Base-by-base conservation (phyloP, 2,329 filamentous ascomycete genomes). In the Hypocrella siamensis region DNA sequence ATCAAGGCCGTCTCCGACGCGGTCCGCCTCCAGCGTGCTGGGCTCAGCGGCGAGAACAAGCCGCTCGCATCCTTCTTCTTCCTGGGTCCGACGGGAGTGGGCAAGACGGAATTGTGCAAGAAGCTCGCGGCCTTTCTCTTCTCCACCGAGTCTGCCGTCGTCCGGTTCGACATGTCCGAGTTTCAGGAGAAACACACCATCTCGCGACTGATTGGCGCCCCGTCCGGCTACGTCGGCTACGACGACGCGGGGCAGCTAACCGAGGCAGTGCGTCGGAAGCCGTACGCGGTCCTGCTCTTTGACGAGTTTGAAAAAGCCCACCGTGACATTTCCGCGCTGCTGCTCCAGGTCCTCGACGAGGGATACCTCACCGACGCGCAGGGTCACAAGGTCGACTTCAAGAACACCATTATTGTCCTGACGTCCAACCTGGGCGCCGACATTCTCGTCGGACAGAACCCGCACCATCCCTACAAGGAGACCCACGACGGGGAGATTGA, bases 301-400 rank as follows among this genome's bases (percentile, higher is more conserved):
- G 90, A 98, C 51, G 90, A 96, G 51, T 96, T 94, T 44, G 90
- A 98, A 51, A 96, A 98, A 52, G 90, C 88, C 0, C 90, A 96
- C 50, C 78, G 83, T 33, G 90, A 98, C 45, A 94, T 96, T 41
- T 92, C 84, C 0, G 79, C 86, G 1, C 64, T 98, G 3, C 68
- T 98, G 4, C 70, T 98, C 4, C 90, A 96, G 54, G 88, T 96
- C 0, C 71, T 98, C 1, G 90, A 96, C 48, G 90, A 96, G 52
- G 90, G 90, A 3, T 94, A 90, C 60, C 68, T 98, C 31, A 96
- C 88, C 1, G 90, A 96, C 50, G 76, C 84, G 0, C 88, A 96
- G 57, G 90, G 90, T 19, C 86, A 93, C 61, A 93, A 90, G 55
- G 79, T 98, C 37, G 90, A 96, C 51, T 96, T 96, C 64, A 71